These are phyloP conservation scores for Suillus placidus DNA, from an alignment of 768 basidiomycete species.

Conservation along the genomic window DNA sequence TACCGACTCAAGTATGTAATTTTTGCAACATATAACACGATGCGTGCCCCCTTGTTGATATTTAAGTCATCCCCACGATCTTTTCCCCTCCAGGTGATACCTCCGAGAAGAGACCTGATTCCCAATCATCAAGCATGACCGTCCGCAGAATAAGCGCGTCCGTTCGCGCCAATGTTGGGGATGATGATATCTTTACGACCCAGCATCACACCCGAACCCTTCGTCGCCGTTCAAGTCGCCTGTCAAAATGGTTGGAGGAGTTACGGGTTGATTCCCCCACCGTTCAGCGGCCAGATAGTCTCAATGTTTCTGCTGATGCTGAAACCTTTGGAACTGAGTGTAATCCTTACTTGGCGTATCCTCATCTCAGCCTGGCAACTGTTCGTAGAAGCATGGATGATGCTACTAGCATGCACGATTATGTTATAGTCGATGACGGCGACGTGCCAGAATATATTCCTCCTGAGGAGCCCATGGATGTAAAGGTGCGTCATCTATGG, in stretches of 20 bases:
- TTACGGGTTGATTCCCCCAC: slow-evolving; percentile 33
- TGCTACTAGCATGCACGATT: slow-evolving; percentile 40
- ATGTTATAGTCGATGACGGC: slow-evolving; percentile 43
- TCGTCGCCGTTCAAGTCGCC: slow-evolving; percentile 41
- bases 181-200: slow-evolving; percentile 14
- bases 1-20: slow-evolving; percentile 24
- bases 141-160: slow-evolving; percentile 30
- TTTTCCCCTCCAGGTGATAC: slow-evolving; percentile 23
- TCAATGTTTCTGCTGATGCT: slow-evolving; percentile 23
- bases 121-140: slow-evolving; percentile 36
- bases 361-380: slow-evolving; percentile 35
- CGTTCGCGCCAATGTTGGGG: slow-evolving; percentile 15
- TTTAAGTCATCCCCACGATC: slow-evolving; percentile 6
- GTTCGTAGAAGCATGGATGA: slow-evolving; percentile 36
- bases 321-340: slow-evolving; percentile 32
- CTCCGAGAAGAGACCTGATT: slow-evolving; percentile 18
- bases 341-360: slow-evolving; percentile 47
- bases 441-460: slow-evolving; percentile 28
- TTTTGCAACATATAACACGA: slow-evolving; percentile 25
- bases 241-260: slow-evolving; percentile 49
- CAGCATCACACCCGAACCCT: slow-evolving; percentile 16
- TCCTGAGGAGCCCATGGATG: slow-evolving; percentile 16
- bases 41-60: slow-evolving; percentile 37
- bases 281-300: slow-evolving; percentile 16
- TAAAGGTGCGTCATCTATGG: slow-evolving; percentile 30